Evolutionary conservation across 106 monocot species (phyloP).

Genomic region (Amphibolis antarctica): DNA sequence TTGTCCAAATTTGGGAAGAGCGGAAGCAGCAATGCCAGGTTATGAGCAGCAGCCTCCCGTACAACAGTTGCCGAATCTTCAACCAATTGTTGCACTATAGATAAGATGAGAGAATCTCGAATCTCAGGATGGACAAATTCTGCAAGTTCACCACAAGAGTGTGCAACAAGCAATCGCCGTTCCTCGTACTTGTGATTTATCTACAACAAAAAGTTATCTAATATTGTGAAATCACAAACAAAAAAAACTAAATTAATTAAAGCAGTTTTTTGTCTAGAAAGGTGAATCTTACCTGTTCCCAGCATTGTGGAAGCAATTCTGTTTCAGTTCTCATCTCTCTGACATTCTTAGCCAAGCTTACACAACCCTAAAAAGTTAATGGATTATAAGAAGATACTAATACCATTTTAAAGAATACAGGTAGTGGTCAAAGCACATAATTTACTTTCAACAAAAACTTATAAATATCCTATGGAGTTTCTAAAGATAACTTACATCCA

Average conservation of each 20-base stretch:
- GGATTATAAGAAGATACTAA: background rate
- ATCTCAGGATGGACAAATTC: constrained; percentile 90
- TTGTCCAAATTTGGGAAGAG: constrained; percentile 95
- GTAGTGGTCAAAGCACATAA: background rate
- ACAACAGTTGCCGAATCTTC: constrained; percentile 95
- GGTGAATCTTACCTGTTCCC: constrained; percentile 74
- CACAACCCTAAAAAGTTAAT: constrained; percentile 61
- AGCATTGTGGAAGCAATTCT: constrained; percentile 98
- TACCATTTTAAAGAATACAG: too few relatives aligned
- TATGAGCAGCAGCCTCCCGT: constrained; percentile 87
- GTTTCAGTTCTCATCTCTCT: constrained; percentile 99
- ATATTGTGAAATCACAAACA: background rate
- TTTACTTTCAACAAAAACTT: background rate
- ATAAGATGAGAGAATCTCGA: constrained; percentile 93
- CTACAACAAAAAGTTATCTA: constrained; percentile 18
- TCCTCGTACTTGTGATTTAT: constrained; percentile 95
- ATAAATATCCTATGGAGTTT: background rate
- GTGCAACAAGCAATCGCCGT: constrained; percentile 88
- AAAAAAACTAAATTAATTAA: constrained; percentile 7
- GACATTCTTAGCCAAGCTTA: constrained; percentile 80
- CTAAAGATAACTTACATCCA: constrained; percentile 60
- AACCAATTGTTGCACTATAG: constrained; percentile 89
- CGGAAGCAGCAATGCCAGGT: constrained; percentile 86
- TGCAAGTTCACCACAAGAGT: constrained; percentile 97
- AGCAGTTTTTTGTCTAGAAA: constrained; percentile 6